Base-by-base conservation (phyloP, 139 green algal species). In the Coelastrella sp. region DNA sequence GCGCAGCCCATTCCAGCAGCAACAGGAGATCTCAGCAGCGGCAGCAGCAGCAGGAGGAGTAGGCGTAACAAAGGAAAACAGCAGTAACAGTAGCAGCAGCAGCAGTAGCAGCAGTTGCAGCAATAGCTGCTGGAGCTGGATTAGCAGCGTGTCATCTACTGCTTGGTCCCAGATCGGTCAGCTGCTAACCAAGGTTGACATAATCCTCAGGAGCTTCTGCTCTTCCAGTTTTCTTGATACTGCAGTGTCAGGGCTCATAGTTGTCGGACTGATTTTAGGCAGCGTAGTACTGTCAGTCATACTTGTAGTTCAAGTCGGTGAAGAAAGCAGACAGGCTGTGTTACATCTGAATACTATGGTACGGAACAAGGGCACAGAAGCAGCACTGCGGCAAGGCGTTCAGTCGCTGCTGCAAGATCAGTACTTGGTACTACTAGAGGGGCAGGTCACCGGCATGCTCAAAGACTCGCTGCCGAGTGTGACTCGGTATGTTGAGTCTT, bases 231-330 rank as follows among this genome's bases (percentile, higher is more conserved):
- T 83, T n/a, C 48, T 88, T 76, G 87, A 88, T 71, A 30, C 59
- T 81, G 51, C 67, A 60, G 88, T 93, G 8, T 84, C 83, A 27
- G 57, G 83, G 43, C 69, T 85, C 35, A 82, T 93, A 17, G 85
- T 91, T 5, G 37, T 87, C 13, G 78, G 41, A 25, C 88, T 94
- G 25, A 79, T 94, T 43, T 23, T 94, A 38, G 91, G 91, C 25
- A 88, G 80, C 19, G 68, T 85, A 7, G 80, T 72, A 23, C 67
- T 92, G 41, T 77, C 80, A 19, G 86, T 83, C n/a, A 89, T 94
- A 40, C 78, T 94, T 23, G 68, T 76, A 15, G 81, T 93, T 11
- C 80, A 88, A n/a, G 53, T 69, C 48, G 75, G 53, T 23, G 75
- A 82, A n/a, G 75, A 82, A 8, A 57, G 34, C 23, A 51, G 75